Percentiles rank a stretch among this genome's conserved stretches.
phyloP scores from a whole-genome alignment of 306 rosid genomes.

The Quercus suber region DNA sequence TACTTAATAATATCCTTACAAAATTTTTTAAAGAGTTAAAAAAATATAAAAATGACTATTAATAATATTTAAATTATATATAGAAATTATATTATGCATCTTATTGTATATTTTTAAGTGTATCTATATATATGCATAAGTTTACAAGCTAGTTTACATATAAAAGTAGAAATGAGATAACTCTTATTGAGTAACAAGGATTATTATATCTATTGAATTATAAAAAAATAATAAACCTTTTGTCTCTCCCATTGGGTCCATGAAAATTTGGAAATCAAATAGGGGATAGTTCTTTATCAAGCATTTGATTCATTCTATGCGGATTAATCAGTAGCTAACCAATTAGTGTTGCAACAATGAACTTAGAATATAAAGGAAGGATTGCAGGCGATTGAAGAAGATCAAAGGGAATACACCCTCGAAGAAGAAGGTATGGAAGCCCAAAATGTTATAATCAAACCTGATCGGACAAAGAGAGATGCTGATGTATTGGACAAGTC shows the following conservation, averaged over 20 bases:
- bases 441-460: conserved; percentile 30
- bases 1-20: no score
- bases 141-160: not conserved
- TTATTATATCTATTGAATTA: no score
- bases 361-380: conserved; percentile 30
- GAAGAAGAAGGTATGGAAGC: conserved; percentile 39
- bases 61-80: no score
- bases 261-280: no score
- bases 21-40: no score
- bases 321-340: not conserved
- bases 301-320: not conserved
- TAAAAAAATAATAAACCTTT: no score
- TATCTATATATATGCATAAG: no score
- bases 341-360: not conserved
- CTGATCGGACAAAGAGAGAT: conserved; percentile 31
- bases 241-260: no score
- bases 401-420: conserved; percentile 32
- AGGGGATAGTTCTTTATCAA: no score
- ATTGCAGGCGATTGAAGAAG: conserved; percentile 25
- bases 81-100: no score
- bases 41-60: no score
- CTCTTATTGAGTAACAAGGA: not conserved
- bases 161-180: not conserved
- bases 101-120: no score
- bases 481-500: conserved; percentile 30